Base-by-base conservation (phyloP, 352 stramenopile genomes). In the Plasmopara viticola region DNA sequence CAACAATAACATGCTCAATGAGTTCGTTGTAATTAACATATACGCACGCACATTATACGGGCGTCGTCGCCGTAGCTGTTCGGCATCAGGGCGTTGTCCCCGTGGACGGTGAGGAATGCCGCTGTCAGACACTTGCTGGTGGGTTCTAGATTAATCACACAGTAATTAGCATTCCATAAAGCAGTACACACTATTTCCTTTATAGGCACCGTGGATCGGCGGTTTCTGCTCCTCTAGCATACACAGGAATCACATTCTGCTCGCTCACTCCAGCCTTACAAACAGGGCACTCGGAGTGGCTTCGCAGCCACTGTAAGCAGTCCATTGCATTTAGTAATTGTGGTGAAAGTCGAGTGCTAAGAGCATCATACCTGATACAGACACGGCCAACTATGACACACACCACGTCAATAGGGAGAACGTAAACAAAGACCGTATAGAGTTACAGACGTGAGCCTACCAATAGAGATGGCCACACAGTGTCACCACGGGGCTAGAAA, bases 381-480 rank as follows among this genome's bases (percentile, higher is more conserved):
- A 63, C 86, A 96, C 10, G 84, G 72, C 80, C 80, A 91, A 60
- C 80, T 91, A 46, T 6, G n/a, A 63, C 31, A 43, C 45, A 41
- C 31, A 55, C 10, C 28, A 25, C 7, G 48, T 66, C 14, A 66
- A 42, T 6, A 20, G 12, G n/a, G 47, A 20, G 46, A 53, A 48
- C n/a, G 6, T 35, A 35, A 35, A 25, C 20, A 25, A 35, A 35
- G 10, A 44, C 3, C 18, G 25, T 14, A 48, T n/a, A n/a, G 9
- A 45, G 57, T 10, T 44, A n/a, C 17, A 52, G 10, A 30, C 14
- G 10, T 38, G 6, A 2, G 28, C 56, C 14, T 18, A 96, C 82
- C 87, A 96, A 66, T 95, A 96, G 33, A 96, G 66, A 66, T 96
- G 87, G 9, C 87, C 87, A 45, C 87, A 96, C 37, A 92, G 76